A percentile compares a stretch with the other conserved stretches of the same genome.
Conservation (phyloP, 1,139 yeast genomes). For the Suhomyces maxii region DNA sequence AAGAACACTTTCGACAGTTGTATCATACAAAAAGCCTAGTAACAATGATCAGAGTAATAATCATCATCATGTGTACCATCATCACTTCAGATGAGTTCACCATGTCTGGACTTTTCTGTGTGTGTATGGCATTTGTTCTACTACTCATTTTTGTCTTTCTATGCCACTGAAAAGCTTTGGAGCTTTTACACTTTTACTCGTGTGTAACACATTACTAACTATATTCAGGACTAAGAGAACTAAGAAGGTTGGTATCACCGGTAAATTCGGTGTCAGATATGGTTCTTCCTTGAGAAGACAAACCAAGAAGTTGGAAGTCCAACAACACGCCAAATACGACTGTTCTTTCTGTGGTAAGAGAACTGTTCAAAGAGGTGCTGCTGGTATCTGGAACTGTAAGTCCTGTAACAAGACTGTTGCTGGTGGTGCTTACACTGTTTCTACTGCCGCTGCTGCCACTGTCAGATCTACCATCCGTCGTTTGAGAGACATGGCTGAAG, state of each 20-base stretch:
- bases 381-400: constrained; percentile 98
- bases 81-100: no score
- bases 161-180: no score
- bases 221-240: constrained; percentile 93
- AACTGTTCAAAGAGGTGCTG: constrained; percentile 95
- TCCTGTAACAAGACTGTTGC: constrained; percentile 96
- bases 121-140: no score
- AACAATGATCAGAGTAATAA: no score
- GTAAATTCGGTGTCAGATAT: constrained; percentile 99
- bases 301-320: constrained; percentile 98
- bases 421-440: constrained; percentile 99
- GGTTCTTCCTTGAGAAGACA: constrained; percentile 99
- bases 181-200: no score
- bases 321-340: constrained; percentile 98
- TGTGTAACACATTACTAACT: constrained; percentile 28
- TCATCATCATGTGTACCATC: no score
- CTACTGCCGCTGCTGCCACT: constrained; percentile 99
- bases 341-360: constrained; percentile 99
- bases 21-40: no score
- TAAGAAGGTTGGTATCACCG: constrained; percentile 99
- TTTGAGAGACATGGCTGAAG: constrained; percentile 99
- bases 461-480: constrained; percentile 99
- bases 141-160: no score
- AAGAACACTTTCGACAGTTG: no score
- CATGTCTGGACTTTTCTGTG: no score